A percentile compares a stretch with the other conserved stretches of the same genome.
phyloP scores from a whole-genome alignment of 345 rosid genomes.

The sweet orange (Citrus sinensis) region DVS_A1.0 CM039161.1:15074501-15075000 shows the following conservation, averaged over 20 bases:
- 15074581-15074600: constrained; percentile 40
- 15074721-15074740: too few relatives aligned
- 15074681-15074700: too few relatives aligned
- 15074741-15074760: too few relatives aligned
- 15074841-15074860: too few relatives aligned
- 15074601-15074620: neutral
- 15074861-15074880: too few relatives aligned
- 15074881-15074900: too few relatives aligned
- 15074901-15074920: too few relatives aligned
- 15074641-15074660: rapidly evolving
- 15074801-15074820: too few relatives aligned
- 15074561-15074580: constrained; percentile 56
- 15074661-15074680: rapidly evolving
- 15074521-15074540: constrained; percentile 80
- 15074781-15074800: too few relatives aligned
- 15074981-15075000: too few relatives aligned
- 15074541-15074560: constrained; percentile 79
- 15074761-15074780: too few relatives aligned
- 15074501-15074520: constrained; percentile 70
- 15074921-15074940: neutral
- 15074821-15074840: too few relatives aligned
- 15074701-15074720: rapidly evolving
- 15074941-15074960: neutral
- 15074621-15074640: neutral
- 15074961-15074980: neutral